Percentiles rank a stretch among this genome's conserved stretches.
These are phyloP conservation scores for Fusarium torreyae DNA, from an alignment of 2,329 filamentous ascomycete species.

Conservation along the genomic window DNA sequence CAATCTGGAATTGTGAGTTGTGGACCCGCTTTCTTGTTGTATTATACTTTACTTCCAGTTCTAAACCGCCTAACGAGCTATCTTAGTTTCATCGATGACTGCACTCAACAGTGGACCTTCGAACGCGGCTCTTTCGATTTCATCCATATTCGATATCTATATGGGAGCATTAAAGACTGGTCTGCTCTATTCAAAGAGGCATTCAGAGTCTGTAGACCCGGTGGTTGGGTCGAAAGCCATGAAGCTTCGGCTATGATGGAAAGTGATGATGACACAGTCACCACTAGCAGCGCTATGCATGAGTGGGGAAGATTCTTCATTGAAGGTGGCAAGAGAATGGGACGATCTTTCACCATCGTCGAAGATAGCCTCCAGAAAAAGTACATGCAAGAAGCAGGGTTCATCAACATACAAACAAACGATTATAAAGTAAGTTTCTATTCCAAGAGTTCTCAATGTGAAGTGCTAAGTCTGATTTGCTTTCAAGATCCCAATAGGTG, in stretches of 20 bases:
- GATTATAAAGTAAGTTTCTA: neutral
- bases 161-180: constrained; percentile 71
- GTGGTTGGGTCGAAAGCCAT: constrained; percentile 59
- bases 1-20: constrained; percentile 26
- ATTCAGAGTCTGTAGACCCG: constrained; percentile 68
- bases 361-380: constrained; percentile 16
- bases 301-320: constrained; percentile 49
- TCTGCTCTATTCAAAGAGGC: constrained; percentile 65
- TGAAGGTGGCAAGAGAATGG: constrained; percentile 44
- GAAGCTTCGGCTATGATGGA: constrained; percentile 45
- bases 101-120: constrained; percentile 51
- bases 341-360: constrained; percentile 3
- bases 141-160: constrained; percentile 70
- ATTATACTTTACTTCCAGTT: neutral
- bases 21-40: neutral
- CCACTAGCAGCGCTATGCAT: constrained; percentile 42
- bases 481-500: neutral
- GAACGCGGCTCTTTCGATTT: constrained; percentile 64
- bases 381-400: constrained; percentile 10
- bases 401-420: neutral
- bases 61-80: neutral
- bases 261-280: constrained; percentile 51
- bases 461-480: too few relatives aligned
- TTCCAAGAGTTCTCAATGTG: neutral
- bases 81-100: constrained; percentile 47